Evolutionary conservation across 2,329 filamentous ascomycete species (phyloP).

Genomic region (Cyclaneusma minus): DNA sequence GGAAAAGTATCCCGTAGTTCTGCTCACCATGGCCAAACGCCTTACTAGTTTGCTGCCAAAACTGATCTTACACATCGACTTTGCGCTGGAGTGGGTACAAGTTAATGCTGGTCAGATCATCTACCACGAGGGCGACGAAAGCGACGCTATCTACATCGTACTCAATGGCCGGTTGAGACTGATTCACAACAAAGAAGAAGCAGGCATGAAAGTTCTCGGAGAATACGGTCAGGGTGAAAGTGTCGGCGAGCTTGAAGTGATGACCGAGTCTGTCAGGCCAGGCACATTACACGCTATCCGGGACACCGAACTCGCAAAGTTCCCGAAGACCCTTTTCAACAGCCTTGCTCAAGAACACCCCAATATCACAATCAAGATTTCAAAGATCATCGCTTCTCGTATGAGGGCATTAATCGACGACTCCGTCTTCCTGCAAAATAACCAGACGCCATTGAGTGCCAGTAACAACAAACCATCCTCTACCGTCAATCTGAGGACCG

Average conservation of each 20-base stretch:
- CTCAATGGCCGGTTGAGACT: conserved; percentile 81
- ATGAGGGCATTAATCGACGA: conserved; percentile 85
- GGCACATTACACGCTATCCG: conserved; percentile 90
- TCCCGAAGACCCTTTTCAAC: conserved; percentile 91
- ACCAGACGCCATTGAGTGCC: conserved; percentile 42
- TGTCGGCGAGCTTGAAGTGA: conserved; percentile 88
- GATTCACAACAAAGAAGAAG: conserved; percentile 67
- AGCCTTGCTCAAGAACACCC: conserved; percentile 94
- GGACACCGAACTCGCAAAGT: conserved; percentile 91
- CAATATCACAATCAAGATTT: conserved; percentile 97
- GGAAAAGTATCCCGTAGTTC: conserved; percentile 78
- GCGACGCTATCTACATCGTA: conserved; percentile 96
- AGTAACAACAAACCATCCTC: conserved; percentile 59
- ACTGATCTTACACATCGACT: conserved; percentile 90
- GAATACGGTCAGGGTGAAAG: conserved; percentile 97
- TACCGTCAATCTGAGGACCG: conserved; percentile 81
- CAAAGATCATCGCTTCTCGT: conserved; percentile 90
- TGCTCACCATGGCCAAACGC: conserved; percentile 91
- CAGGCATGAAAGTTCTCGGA: conserved; percentile 70
- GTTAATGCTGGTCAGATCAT: conserved; percentile 91
- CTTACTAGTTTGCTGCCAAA: conserved; percentile 79
- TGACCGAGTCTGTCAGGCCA: conserved; percentile 84
- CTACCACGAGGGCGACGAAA: conserved; percentile 86
- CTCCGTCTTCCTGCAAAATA: conserved; percentile 49
- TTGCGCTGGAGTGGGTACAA: conserved; percentile 95